These are phyloP conservation scores for Leccinum boreale DNA, from an alignment of 768 basidiomycete species.

Conservation along the genomic window DNA sequence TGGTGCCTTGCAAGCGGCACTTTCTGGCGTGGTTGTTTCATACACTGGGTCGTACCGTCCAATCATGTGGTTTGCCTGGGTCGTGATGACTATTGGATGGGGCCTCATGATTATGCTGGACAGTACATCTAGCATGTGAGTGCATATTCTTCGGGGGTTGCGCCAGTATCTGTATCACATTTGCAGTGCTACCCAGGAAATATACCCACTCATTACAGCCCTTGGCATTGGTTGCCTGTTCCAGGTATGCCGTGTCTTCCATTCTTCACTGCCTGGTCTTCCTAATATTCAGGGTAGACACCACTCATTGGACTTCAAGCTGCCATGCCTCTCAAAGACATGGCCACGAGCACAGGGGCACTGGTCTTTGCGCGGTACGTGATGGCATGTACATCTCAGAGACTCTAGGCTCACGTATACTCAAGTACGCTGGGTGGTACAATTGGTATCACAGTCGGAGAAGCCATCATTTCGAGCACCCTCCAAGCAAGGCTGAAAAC, in stretches of 20 bases:
- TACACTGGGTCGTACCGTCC: slow-evolving; percentile 30
- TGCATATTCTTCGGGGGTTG: background rate
- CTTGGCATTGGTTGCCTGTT: slow-evolving; percentile 35
- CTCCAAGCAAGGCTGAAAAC: slow-evolving; percentile 14
- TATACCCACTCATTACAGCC: slow-evolving; percentile 32
- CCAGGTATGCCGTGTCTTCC: slow-evolving; percentile 17
- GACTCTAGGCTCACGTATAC: background rate
- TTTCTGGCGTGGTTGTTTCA: slow-evolving; percentile 26
- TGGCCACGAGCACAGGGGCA: slow-evolving; percentile 41
- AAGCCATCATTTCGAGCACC: slow-evolving; percentile 66
- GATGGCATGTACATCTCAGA: background rate
- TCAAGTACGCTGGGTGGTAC: slow-evolving; percentile 67
- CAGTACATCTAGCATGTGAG: slow-evolving; percentile 29
- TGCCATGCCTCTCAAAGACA: slow-evolving; percentile 44
- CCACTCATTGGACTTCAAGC: slow-evolving; percentile 40
- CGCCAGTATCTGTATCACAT: background rate
- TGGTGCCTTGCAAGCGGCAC: slow-evolving; percentile 13
- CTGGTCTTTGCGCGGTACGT: slow-evolving; percentile 32
- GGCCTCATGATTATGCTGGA: slow-evolving; percentile 38
- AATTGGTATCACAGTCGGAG: slow-evolving; percentile 69
- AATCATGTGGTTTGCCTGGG: slow-evolving; percentile 30
- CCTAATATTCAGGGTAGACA: slow-evolving; percentile 9
- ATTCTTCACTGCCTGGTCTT: background rate
- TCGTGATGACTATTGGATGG: slow-evolving; percentile 32
- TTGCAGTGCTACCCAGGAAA: slow-evolving; percentile 29